phyloP scores from a whole-genome alignment of 495 filamentous ascomycete genomes.

The Tetracladium setigerum region DNA sequence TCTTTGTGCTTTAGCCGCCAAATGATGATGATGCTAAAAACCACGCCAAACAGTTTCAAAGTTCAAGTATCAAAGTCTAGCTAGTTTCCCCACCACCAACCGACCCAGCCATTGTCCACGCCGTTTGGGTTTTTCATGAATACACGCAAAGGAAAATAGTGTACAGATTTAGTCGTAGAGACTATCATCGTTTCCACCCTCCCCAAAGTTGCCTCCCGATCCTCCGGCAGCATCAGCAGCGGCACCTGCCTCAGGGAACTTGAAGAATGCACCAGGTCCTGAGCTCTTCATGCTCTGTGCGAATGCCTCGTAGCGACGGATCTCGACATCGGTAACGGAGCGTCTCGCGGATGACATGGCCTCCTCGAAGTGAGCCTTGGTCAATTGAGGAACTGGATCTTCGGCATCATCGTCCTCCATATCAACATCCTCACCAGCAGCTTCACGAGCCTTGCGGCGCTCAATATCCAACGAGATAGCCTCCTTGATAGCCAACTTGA shows the following conservation, averaged over 20 bases:
- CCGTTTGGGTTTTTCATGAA: background rate
- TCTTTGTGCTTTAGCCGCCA: too few relatives aligned
- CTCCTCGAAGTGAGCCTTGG: conserved; percentile 96
- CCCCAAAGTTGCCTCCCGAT: conserved; percentile 57
- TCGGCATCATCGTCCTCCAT: conserved; percentile 74
- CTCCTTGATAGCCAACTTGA: conserved; percentile 99
- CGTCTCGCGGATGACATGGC: conserved; percentile 89
- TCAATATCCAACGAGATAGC: conserved; percentile 87
- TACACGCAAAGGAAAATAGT: conserved; percentile 18
- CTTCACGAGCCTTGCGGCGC: conserved; percentile 79
- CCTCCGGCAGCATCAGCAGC: conserved; percentile 36
- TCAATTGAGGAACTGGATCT: conserved; percentile 94
- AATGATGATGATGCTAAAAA: too few relatives aligned
- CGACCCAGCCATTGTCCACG: too few relatives aligned
- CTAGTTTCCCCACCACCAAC: too few relatives aligned
- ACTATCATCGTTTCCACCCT: conserved; percentile 82
- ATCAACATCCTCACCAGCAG: conserved; percentile 73
- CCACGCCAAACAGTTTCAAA: too few relatives aligned
- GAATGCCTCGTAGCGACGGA: conserved; percentile 96
- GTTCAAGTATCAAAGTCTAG: too few relatives aligned
- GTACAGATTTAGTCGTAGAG: conserved; percentile 52
- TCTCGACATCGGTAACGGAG: conserved; percentile 94
- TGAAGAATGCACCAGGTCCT: conserved; percentile 91
- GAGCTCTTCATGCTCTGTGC: conserved; percentile 98
- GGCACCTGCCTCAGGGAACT: conserved; percentile 75